Evolutionary conservation across 345 rosid genomes (phyloP).

Genomic region (Geranium rotundifolium): DNA sequence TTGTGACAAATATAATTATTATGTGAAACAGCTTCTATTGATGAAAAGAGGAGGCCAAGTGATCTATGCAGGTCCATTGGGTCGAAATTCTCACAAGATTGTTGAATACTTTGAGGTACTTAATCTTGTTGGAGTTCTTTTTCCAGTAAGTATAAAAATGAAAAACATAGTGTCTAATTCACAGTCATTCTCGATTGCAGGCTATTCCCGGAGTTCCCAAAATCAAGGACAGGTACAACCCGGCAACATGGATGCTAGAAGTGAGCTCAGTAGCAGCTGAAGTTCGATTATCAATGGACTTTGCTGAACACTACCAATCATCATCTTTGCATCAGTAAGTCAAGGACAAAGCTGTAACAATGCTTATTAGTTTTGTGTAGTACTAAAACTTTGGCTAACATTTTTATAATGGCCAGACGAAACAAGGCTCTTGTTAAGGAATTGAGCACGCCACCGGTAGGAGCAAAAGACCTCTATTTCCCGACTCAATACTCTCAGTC

Average conservation of each 20-base stretch:
- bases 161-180: not conserved
- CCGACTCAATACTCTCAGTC: slow-evolving; percentile 38
- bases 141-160: not conserved
- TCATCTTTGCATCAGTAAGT: slow-evolving; percentile 11
- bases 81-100: slow-evolving; percentile 36
- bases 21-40: slow-evolving; percentile 20
- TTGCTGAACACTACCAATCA: slow-evolving; percentile 10
- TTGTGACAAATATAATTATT: not conserved
- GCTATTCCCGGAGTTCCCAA: slow-evolving; percentile 18
- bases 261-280: slow-evolving; percentile 15
- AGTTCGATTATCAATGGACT: slow-evolving; percentile 10
- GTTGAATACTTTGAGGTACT: slow-evolving; percentile 41
- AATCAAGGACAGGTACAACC: slow-evolving; percentile 8
- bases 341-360: not conserved
- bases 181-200: slow-evolving; percentile 4
- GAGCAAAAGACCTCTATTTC: slow-evolving; percentile 40
- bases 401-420: slow-evolving; percentile 21
- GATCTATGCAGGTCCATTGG: slow-evolving; percentile 38
- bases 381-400: not conserved
- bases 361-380: not conserved
- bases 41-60: slow-evolving; percentile 53
- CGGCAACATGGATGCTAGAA: slow-evolving; percentile 20
- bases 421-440: slow-evolving; percentile 48
- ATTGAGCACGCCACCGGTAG: slow-evolving; percentile 41
- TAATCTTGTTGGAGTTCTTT: not conserved